phyloP scores from a whole-genome alignment of 352 stramenopile genomes.

The Pythium diclinum region DNA sequence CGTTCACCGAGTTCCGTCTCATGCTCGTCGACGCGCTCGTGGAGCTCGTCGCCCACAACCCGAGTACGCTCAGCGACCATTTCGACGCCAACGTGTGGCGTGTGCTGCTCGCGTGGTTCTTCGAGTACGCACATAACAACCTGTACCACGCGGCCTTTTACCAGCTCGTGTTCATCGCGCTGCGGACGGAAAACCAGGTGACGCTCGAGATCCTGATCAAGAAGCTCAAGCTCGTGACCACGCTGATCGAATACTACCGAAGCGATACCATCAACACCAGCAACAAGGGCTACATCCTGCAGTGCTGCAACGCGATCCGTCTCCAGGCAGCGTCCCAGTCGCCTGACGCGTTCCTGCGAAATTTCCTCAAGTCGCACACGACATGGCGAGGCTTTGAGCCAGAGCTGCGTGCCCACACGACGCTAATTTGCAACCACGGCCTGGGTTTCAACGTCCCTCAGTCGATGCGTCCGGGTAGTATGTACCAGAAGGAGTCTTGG shows the following conservation, averaged over 20 bases:
- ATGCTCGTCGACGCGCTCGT: slow-evolving; percentile 84
- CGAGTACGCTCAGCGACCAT: slow-evolving; percentile 54
- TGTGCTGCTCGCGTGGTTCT: slow-evolving; percentile 86
- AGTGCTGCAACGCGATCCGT: slow-evolving; percentile 88
- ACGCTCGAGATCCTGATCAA: slow-evolving; percentile 83
- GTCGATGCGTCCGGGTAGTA: slow-evolving; percentile 44
- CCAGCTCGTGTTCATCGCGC: slow-evolving; percentile 85
- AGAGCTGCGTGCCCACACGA: slow-evolving; percentile 60
- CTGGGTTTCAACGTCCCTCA: slow-evolving; percentile 79
- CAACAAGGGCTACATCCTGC: slow-evolving; percentile 86
- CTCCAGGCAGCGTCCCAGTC: slow-evolving; percentile 86
- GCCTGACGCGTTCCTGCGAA: slow-evolving; percentile 84
- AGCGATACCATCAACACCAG: slow-evolving; percentile 55
- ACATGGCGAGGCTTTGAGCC: slow-evolving; percentile 76
- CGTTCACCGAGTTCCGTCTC: slow-evolving; percentile 88
- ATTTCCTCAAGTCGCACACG: slow-evolving; percentile 88
- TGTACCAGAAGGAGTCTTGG: slow-evolving; percentile 62
- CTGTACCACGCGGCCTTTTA: slow-evolving; percentile 89
- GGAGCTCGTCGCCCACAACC: slow-evolving; percentile 81
- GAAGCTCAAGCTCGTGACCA: slow-evolving; percentile 84
- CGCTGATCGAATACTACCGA: slow-evolving; percentile 81
- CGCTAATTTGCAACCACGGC: slow-evolving; percentile 49
- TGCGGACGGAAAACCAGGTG: slow-evolving; percentile 82
- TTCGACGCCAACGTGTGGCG: slow-evolving; percentile 87
- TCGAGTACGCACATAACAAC: slow-evolving; percentile 91